Percentiles rank a stretch among this genome's conserved stretches.
phyloP scores from a whole-genome alignment of 2,329 filamentous ascomycete genomes.

The Colletotrichum sp. region DNA sequence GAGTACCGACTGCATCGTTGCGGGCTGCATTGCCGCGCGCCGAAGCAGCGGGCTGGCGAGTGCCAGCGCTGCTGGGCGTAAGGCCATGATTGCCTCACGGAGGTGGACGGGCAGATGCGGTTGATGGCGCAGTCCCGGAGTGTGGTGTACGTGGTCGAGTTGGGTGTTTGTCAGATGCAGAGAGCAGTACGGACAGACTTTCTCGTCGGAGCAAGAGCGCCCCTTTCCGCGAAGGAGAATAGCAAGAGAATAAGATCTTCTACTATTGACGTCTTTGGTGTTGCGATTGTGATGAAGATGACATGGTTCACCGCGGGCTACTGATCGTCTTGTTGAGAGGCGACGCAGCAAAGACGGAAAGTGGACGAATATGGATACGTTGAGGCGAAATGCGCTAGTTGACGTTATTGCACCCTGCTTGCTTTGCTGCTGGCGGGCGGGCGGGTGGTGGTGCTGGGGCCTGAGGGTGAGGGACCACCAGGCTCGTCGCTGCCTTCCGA shows the following conservation, averaged over 20 bases:
- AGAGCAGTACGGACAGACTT: background rate
- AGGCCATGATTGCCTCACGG: slow-evolving; percentile 18
- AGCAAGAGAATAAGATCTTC: background rate
- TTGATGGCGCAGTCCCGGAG: background rate
- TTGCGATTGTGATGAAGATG: slow-evolving; percentile 3
- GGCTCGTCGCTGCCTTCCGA: slow-evolving; percentile 13
- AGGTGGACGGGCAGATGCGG: background rate
- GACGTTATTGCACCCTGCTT: slow-evolving; percentile 9
- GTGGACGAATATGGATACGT: slow-evolving; percentile 14
- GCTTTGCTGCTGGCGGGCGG: background rate
- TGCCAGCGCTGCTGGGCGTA: slow-evolving; percentile 20
- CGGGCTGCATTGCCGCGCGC: slow-evolving; percentile 10
- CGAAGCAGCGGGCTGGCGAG: slow-evolving; percentile 16
- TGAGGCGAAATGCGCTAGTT: slow-evolving; percentile 20
- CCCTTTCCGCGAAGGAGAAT: background rate
- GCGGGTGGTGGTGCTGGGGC: background rate
- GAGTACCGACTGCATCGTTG: slow-evolving; percentile 19
- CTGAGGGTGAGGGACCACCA: background rate
- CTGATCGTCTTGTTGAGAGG: slow-evolving; percentile 15
- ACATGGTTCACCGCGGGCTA: slow-evolving; percentile 1
- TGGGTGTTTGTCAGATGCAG: background rate
- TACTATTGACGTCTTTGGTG: slow-evolving; percentile 1
- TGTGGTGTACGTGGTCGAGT: background rate
- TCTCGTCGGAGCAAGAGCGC: background rate
- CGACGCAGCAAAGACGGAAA: background rate